Evolutionary conservation across 2,329 filamentous ascomycete species (phyloP).

Genomic region (Aspergillus pseudoglaucus): DNA sequence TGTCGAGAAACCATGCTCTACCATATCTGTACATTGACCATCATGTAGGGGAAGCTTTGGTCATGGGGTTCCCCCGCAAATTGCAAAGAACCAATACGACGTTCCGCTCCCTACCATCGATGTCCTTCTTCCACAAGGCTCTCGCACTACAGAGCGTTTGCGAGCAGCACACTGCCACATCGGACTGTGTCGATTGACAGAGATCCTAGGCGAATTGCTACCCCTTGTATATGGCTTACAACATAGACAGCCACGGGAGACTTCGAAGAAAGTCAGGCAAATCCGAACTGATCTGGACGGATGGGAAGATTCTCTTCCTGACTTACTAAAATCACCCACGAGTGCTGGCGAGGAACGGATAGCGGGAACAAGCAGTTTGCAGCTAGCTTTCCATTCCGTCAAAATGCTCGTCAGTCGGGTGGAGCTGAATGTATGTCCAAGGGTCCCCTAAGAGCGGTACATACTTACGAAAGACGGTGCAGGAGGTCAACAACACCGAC

Average conservation of each 20-base stretch:
- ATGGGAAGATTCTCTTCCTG: constrained; percentile 41
- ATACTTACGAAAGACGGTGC: constrained; percentile 8
- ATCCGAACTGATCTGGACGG: constrained; percentile 41
- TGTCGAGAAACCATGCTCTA: neutral
- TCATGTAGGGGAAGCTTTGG: constrained; percentile 46
- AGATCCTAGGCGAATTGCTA: constrained; percentile 41
- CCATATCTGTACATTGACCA: constrained; percentile 10
- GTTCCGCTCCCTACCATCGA: constrained; percentile 48
- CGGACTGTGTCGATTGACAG: constrained; percentile 46
- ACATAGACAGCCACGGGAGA: constrained; percentile 37
- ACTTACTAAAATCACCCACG: constrained; percentile 34
- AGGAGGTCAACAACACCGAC: constrained; percentile 39
- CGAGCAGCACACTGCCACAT: constrained; percentile 47
- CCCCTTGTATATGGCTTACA: constrained; percentile 43
- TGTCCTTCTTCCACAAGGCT: constrained; percentile 30
- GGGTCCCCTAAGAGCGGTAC: neutral
- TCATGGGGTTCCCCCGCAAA: constrained; percentile 50
- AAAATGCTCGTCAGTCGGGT: constrained; percentile 44
- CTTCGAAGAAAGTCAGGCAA: constrained; percentile 39
- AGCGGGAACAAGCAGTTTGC: constrained; percentile 39
- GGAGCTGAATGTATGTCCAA: constrained; percentile 35
- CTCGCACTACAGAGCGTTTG: constrained; percentile 36
- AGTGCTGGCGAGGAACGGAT: constrained; percentile 28
- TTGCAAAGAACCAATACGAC: constrained; percentile 49
- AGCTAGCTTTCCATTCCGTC: constrained; percentile 39